phyloP scores from a whole-genome alignment of 2,329 filamentous ascomycete species.

The Hymenoscyphus occultus region DNA sequence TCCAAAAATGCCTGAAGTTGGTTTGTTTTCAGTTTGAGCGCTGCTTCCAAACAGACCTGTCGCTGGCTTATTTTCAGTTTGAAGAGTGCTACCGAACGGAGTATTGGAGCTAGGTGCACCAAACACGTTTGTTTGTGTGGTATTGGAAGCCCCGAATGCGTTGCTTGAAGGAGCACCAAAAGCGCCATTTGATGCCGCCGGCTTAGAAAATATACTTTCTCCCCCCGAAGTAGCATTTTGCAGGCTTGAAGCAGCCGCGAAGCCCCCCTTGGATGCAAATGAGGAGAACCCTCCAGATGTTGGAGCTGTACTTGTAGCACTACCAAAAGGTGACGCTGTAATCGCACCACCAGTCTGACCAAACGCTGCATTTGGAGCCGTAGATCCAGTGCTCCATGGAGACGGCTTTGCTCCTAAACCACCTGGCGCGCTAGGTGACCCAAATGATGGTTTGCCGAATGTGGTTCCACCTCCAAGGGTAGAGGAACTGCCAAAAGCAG shows the following conservation, averaged over 20 bases:
- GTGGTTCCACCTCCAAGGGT: conserved; percentile 10
- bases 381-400: conserved; percentile 48
- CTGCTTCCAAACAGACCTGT: conserved; percentile 30
- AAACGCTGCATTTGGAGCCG: conserved; percentile 44
- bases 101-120: conserved; percentile 6
- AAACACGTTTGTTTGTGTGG: conserved; percentile 4
- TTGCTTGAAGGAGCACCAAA: conserved; percentile 34
- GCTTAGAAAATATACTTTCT: conserved; percentile 33
- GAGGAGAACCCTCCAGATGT: conserved; percentile 49
- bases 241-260: conserved; percentile 39
- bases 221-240: conserved; percentile 30
- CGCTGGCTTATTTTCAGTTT: conserved; percentile 18
- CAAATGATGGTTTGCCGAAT: conserved; percentile 29
- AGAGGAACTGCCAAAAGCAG: conserved; percentile 42
- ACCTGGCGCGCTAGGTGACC: conserved; percentile 15
- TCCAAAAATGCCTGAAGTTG: conserved; percentile 10
- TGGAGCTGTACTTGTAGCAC: conserved; percentile 32
- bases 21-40: conserved; percentile 39
- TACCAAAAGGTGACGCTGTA: conserved; percentile 38
- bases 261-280: conserved; percentile 55
- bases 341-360: conserved; percentile 51
- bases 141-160: conserved; percentile 11
- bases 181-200: conserved; percentile 28
- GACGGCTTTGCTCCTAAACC: conserved; percentile 48
- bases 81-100: conserved; percentile 8